A percentile compares a stretch with the other conserved stretches of the same genome.
These are phyloP conservation scores for Neurospora sp. DNA, from an alignment of 495 filamentous ascomycete species.

Conservation along the genomic window DNA sequence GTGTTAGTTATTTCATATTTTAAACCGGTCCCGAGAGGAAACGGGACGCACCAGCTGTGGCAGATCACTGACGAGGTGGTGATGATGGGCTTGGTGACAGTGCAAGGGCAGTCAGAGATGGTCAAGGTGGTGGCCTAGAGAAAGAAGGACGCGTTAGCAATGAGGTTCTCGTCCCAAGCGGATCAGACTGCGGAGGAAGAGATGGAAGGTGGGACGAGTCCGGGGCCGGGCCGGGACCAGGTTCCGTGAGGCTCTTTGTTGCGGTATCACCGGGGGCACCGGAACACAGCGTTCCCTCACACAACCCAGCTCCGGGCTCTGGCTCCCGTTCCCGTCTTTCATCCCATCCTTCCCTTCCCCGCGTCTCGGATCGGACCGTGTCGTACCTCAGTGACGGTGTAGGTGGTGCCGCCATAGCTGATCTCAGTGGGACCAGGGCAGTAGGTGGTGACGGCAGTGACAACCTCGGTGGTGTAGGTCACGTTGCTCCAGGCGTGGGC, in stretches of 20 bases:
- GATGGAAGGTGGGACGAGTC: not conserved
- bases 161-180: not conserved
- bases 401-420: constrained; percentile 59
- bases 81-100: constrained; percentile 59
- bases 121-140: constrained; percentile 63
- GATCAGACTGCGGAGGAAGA: not conserved
- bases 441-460: constrained; percentile 75
- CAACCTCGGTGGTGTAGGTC: constrained; percentile 62
- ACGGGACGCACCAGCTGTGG: constrained; percentile 49
- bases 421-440: constrained; percentile 70
- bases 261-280: not conserved
- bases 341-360: not conserved
- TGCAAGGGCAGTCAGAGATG: constrained; percentile 71
- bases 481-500: constrained; percentile 43
- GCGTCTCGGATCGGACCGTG: not conserved
- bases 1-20: constrained; percentile 20
- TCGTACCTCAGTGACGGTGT: constrained; percentile 63
- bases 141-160: not conserved
- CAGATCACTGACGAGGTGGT: constrained; percentile 55
- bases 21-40: constrained; percentile 9
- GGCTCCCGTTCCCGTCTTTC: not conserved
- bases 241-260: not conserved
- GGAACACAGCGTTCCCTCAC: not conserved
- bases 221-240: not conserved
- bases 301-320: not conserved